A percentile compares a stretch with the other conserved stretches of the same genome.
phyloP scores from a whole-genome alignment of 352 stramenopile species.

The Pythium brassicae region DNA sequence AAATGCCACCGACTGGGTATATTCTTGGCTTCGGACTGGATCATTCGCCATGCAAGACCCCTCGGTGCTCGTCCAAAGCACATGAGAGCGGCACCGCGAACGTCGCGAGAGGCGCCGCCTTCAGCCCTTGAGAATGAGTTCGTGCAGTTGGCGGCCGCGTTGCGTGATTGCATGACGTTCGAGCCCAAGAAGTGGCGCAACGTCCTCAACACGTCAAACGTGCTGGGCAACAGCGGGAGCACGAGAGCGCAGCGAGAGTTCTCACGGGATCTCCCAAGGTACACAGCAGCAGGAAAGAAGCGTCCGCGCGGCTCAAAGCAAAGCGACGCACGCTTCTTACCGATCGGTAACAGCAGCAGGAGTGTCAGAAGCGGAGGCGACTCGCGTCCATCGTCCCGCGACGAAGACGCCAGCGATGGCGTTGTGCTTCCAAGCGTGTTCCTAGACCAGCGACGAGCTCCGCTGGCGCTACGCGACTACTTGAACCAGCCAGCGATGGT shows the following conservation, averaged over 20 bases:
- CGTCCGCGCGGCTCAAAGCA: neutral
- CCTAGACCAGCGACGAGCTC: neutral
- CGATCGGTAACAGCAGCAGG: neutral
- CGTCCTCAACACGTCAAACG: conserved; percentile 36
- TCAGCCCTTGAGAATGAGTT: conserved; percentile 24
- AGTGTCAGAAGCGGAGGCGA: neutral
- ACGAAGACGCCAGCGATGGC: conserved; percentile 20
- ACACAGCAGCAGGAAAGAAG: neutral
- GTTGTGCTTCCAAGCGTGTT: conserved; percentile 2
- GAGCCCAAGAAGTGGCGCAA: conserved; percentile 51
- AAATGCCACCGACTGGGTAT: too few species aligned
- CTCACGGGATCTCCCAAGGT: neutral
- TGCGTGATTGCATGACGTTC: conserved; percentile 48
- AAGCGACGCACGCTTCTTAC: neutral
- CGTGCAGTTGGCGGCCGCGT: conserved; percentile 38
- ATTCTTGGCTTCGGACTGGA: too few species aligned
- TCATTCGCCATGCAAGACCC: too few species aligned
- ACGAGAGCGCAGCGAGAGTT: neutral
- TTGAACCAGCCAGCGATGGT: conserved; percentile 41
- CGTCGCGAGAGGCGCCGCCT: neutral
- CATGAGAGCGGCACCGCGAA: neutral
- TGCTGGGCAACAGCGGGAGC: neutral
- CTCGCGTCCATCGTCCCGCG: conserved; percentile 17
- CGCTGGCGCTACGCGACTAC: conserved; percentile 30
- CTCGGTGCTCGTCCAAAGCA: neutral